Evolutionary conservation across 2,329 filamentous ascomycete species (phyloP).

Genomic region (Colletotrichum sp.): DNA sequence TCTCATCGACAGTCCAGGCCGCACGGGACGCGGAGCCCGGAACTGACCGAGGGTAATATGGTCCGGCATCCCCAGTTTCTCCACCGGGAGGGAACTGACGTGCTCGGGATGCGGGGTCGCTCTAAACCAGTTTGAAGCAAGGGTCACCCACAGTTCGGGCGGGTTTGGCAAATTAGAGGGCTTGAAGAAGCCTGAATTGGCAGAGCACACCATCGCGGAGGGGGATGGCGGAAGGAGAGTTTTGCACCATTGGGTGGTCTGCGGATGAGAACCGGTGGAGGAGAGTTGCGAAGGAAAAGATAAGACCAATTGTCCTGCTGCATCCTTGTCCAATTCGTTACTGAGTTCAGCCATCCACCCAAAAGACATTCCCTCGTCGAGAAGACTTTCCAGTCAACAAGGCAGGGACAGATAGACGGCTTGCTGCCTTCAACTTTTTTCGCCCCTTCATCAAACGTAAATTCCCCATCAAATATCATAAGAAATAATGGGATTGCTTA

Average conservation of each 20-base stretch:
- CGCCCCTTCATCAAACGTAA: too few species aligned
- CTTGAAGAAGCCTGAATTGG: neutral
- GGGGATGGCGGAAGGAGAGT: neutral
- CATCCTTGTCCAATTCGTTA: too few species aligned
- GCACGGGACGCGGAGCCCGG: constrained; percentile 1
- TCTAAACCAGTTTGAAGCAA: neutral
- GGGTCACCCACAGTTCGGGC: neutral
- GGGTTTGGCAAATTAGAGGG: neutral
- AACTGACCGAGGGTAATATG: constrained; percentile 6
- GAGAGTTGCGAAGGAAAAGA: too few species aligned
- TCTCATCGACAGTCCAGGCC: neutral
- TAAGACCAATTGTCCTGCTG: too few species aligned
- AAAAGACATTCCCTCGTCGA: too few species aligned
- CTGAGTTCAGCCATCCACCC: too few species aligned
- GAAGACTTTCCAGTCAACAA: too few species aligned
- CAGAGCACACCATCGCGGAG: constrained; percentile 6
- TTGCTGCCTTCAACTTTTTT: too few species aligned
- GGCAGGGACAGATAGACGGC: too few species aligned
- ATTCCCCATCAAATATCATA: too few species aligned
- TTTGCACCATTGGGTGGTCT: neutral
- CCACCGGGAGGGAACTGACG: constrained; percentile 1
- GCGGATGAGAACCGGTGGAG: too few species aligned
- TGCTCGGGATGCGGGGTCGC: constrained; percentile 7
- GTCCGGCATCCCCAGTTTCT: constrained; percentile 1
- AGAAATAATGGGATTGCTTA: too few species aligned